Percentiles rank a stretch among this genome's conserved stretches.
Conservation (phyloP, 345 rosid species). For the Physaria fendleri region DNA sequence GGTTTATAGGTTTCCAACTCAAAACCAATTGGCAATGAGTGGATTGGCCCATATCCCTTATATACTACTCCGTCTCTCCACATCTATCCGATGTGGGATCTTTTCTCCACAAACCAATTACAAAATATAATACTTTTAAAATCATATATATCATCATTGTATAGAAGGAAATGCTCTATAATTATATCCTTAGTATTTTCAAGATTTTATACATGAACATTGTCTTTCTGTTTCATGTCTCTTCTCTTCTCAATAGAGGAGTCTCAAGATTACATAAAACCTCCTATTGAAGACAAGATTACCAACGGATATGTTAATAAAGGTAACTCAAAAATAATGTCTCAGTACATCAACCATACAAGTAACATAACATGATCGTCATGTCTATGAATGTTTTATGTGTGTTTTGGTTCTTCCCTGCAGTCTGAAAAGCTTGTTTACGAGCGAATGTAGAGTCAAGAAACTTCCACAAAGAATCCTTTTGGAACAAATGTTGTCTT, state of each 20-base stretch:
- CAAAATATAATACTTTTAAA: too few species aligned
- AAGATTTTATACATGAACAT: constrained; percentile 16
- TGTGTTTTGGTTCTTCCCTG: constrained; percentile 4
- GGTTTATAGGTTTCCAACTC: too few species aligned
- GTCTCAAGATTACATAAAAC: constrained; percentile 39
- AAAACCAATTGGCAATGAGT: too few species aligned
- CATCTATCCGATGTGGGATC: too few species aligned
- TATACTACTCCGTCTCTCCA: too few species aligned
- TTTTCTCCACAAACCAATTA: too few species aligned
- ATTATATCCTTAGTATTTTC: not conserved
- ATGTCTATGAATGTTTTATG: not conserved
- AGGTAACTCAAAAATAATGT: constrained; percentile 41
- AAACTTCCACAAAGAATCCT: not conserved
- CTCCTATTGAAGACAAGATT: too few species aligned
- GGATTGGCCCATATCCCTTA: too few species aligned
- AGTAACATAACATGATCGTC: not conserved
- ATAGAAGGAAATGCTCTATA: not conserved
- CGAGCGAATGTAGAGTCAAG: constrained; percentile 46
- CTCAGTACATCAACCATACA: not conserved
- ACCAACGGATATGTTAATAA: constrained; percentile 87
- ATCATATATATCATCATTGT: not conserved
- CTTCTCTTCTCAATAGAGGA: constrained; percentile 32
- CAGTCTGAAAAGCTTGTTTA: constrained; percentile 86
- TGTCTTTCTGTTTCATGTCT: constrained; percentile 30
- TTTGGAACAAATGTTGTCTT: not conserved